These are phyloP conservation scores for Aspergillus hiratsukae DNA, from an alignment of 2,329 filamentous ascomycete species.

Conservation along the genomic window DNA sequence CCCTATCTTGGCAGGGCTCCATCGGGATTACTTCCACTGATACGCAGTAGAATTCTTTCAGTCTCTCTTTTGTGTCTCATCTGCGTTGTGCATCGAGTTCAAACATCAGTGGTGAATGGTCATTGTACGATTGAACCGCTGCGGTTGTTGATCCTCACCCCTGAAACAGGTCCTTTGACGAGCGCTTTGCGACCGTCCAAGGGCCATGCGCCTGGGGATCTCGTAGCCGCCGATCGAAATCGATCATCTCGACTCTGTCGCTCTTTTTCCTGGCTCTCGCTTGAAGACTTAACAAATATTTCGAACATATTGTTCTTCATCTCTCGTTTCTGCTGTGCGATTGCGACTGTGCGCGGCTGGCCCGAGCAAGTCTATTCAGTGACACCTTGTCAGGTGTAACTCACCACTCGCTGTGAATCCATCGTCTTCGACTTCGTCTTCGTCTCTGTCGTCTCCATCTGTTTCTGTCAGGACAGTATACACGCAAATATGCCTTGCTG, in stretches of 20 bases:
- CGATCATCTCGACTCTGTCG: slow-evolving; percentile 6
- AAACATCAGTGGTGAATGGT: slow-evolving; percentile 3
- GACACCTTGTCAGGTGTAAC: background rate
- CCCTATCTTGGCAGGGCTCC: slow-evolving; percentile 13
- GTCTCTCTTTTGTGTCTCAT: background rate
- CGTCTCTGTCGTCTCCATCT: slow-evolving; percentile 5
- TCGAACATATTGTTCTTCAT: background rate
- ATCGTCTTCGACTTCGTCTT: no score
- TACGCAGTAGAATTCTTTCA: no score
- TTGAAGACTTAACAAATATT: no score
- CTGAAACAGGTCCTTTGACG: background rate
- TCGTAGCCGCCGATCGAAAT: slow-evolving; percentile 10
- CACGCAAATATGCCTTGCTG: slow-evolving; percentile 59
- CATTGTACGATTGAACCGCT: slow-evolving; percentile 7
- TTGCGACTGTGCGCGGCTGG: slow-evolving; percentile 32
- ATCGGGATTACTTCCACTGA: background rate
- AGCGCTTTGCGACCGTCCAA: slow-evolving; percentile 2
- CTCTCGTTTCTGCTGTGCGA: background rate
- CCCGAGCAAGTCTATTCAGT: slow-evolving; percentile 26
- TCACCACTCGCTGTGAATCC: background rate
- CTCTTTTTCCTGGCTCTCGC: slow-evolving; percentile 8
- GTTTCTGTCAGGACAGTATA: slow-evolving; percentile 26
- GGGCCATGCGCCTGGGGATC: slow-evolving; percentile 14
- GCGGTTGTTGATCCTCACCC: slow-evolving; percentile 1
- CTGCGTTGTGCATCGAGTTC: background rate